Evolutionary conservation across 2,329 filamentous ascomycete genomes (phyloP).

Genomic region (Claviceps maximensis): DNA sequence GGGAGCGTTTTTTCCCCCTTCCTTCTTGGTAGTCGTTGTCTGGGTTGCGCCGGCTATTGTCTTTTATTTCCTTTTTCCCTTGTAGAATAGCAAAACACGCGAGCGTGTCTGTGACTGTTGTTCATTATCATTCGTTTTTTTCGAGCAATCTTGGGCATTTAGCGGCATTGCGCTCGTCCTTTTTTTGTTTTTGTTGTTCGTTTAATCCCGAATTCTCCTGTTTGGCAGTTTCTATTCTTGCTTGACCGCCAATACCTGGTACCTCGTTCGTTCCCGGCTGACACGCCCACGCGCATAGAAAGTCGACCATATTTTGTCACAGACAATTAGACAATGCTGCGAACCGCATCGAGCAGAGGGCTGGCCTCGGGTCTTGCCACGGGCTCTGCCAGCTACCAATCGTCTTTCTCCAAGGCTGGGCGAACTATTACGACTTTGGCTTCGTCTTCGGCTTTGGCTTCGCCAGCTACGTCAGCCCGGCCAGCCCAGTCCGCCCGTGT

Average conservation of each 20-base stretch:
- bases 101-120: neutral
- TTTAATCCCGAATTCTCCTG: too few relatives aligned
- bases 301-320: neutral
- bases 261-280: too few relatives aligned
- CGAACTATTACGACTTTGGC: neutral
- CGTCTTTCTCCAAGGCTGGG: neutral
- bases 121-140: too few relatives aligned
- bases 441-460: neutral
- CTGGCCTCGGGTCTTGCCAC: conserved; percentile 1
- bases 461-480: neutral
- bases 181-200: neutral
- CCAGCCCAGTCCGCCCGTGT: neutral
- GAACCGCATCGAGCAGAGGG: conserved; percentile 2
- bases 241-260: too few relatives aligned
- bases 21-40: neutral
- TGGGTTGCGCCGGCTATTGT: neutral
- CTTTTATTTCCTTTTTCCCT: neutral
- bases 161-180: neutral
- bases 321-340: conserved; percentile 3
- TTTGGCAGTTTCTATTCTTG: too few relatives aligned
- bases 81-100: too few relatives aligned
- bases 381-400: neutral
- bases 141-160: neutral
- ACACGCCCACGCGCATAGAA: too few relatives aligned
- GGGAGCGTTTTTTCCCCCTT: neutral